Conservation (phyloP, 768 basidiomycete genomes). For the Amyloporia xantha region DNA sequence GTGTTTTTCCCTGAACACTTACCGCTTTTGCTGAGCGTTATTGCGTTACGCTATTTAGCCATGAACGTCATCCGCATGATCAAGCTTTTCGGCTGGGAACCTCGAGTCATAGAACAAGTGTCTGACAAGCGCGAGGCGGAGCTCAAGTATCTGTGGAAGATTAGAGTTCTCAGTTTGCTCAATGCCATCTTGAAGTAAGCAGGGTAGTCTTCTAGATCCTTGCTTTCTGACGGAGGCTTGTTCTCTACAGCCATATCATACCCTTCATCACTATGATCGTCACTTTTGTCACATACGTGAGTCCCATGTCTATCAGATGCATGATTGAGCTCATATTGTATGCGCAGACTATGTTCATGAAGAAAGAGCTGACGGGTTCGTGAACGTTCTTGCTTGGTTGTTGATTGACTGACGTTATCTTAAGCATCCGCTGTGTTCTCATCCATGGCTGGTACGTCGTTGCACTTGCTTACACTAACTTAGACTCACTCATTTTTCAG, state of each 20-base stretch:
- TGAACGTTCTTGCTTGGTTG: too few relatives aligned
- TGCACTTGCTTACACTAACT: neutral
- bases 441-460: conserved; percentile 25
- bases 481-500: conserved; percentile 15
- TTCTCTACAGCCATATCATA: conserved; percentile 41
- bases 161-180: conserved; percentile 42
- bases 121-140: conserved; percentile 57
- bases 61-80: conserved; percentile 37
- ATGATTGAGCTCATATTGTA: neutral
- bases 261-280: conserved; percentile 64
- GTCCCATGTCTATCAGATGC: conserved; percentile 11
- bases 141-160: conserved; percentile 46
- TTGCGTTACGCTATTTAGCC: conserved; percentile 17
- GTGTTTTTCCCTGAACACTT: neutral
- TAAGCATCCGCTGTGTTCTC: conserved; percentile 34
- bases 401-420: too few relatives aligned
- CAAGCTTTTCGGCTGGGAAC: conserved; percentile 43
- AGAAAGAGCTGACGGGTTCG: conserved; percentile 29
- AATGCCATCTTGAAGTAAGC: conserved; percentile 39
- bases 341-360: conserved; percentile 32
- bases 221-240: neutral
- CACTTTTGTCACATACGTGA: conserved; percentile 54
- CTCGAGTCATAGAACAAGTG: conserved; percentile 44
- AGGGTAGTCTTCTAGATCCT: neutral
- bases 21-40: conserved; percentile 10